Conservation (phyloP, 2,329 filamentous ascomycete genomes). For the Penicillium hordei region DNA sequence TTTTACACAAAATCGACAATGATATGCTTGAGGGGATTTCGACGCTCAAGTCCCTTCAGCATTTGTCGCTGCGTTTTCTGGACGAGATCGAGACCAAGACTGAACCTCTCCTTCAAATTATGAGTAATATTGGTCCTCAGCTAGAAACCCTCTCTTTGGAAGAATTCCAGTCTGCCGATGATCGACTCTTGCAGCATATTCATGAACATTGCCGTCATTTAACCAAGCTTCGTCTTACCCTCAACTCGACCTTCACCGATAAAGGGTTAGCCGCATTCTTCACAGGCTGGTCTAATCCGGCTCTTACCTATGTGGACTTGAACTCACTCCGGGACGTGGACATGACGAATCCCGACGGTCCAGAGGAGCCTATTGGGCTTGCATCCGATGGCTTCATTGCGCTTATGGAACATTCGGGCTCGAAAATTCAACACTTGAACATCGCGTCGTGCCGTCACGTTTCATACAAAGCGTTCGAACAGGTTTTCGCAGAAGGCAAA, state of each 20-base stretch:
- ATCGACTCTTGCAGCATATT: constrained; percentile 68
- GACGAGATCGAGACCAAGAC: constrained; percentile 55
- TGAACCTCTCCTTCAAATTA: constrained; percentile 59
- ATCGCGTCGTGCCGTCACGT: constrained; percentile 86
- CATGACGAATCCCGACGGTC: constrained; percentile 64
- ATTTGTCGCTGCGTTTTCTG: constrained; percentile 71
- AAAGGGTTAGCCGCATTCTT: constrained; percentile 72
- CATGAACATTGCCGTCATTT: constrained; percentile 68
- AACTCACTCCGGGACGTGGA: constrained; percentile 77
- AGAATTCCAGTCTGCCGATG: constrained; percentile 65
- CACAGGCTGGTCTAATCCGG: constrained; percentile 70
- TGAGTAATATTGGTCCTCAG: constrained; percentile 61
- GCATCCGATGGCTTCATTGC: constrained; percentile 74
- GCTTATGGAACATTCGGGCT: constrained; percentile 79
- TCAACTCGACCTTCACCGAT: constrained; percentile 75
- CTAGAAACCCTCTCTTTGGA: constrained; percentile 78
- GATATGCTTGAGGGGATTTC: constrained; percentile 66
- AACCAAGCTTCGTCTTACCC: constrained; percentile 75
- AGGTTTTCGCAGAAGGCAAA: constrained; percentile 65
- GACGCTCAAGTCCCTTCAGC: constrained; percentile 63
- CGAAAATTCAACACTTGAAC: constrained; percentile 65
- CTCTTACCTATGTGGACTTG: constrained; percentile 70
- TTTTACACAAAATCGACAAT: constrained; percentile 72
- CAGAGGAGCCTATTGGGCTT: constrained; percentile 66
- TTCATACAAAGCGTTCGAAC: constrained; percentile 66